Base-by-base conservation (phyloP, 352 stramenopile species). In the Phytophthora capsici region DNA sequence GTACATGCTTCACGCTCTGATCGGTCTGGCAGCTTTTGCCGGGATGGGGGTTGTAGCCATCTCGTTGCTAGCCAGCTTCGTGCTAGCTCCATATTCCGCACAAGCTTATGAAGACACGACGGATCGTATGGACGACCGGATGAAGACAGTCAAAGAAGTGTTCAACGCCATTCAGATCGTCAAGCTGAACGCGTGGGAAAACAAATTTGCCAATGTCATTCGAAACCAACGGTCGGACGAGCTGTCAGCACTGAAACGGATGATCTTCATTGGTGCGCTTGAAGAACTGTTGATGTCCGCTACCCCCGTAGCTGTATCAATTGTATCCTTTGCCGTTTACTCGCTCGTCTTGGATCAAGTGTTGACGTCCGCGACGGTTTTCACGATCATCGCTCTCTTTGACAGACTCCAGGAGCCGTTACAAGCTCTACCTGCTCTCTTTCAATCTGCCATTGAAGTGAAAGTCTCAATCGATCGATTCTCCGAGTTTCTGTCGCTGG, bases 161-260 rank as follows among this genome's bases (percentile, higher is more conserved):
- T 78, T 98, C 20, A 72, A 80, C 22, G 82, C 90, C 16, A 98
- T 98, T 59, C 93, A 98, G 68, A 87, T 98, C 44, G 92, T 99
- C 64, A 99, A 99, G 64, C 67, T 99, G 1, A 97, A 98, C 61
- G 88, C 82, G 0, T 98, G 89, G 89, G 93, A 98, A 55, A 32
- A 55, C 30, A 84, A 89, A 12, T 96, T 97, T 71, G 68, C 73
- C 7, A 86, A 87, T n/a, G 82, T 94, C 60, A 87, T 98, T 28
- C 56, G 68, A 34, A 38, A 69, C n/a, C 43, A 91, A 7, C 78
- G 92, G n/a, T 61, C 78, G 9, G 88, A 90, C 47, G 96, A 98
- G 69, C 91, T 96, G 46, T 69, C 81, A 71, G 16, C 96, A 72
- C 75, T 88, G 92, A 59, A 43, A 57, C 19, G 50, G 43, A 62